phyloP scores from a whole-genome alignment of 177 flowering plant genomes.

The Vitis hybrid region DNA sequence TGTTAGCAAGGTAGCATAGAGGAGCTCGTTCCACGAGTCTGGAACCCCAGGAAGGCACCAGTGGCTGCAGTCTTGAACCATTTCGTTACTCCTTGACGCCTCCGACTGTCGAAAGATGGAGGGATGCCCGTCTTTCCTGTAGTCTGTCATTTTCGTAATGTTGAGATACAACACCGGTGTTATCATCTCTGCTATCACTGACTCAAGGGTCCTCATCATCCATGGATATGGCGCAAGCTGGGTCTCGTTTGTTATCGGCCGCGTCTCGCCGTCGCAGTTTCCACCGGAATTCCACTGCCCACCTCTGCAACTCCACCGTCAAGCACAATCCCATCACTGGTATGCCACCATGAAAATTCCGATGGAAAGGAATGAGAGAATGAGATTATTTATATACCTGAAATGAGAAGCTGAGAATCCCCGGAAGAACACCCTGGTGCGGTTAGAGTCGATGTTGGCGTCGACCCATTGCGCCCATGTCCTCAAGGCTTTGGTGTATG shows the following conservation, averaged over 20 bases:
- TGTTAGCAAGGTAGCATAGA: constrained; percentile 41
- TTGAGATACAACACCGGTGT: constrained; percentile 58
- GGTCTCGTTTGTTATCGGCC: constrained; percentile 41
- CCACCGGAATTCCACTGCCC: constrained; percentile 80
- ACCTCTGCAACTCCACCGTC: constrained; percentile 34
- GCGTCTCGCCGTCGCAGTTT: constrained; percentile 45
- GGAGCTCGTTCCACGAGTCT: constrained; percentile 67
- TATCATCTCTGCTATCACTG: constrained; percentile 47
- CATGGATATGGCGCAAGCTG: constrained; percentile 41
- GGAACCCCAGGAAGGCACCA: constrained; percentile 85
- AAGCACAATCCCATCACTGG: neutral
- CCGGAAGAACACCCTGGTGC: constrained; percentile 53
- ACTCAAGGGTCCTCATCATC: constrained; percentile 56
- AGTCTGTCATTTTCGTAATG: constrained; percentile 50
- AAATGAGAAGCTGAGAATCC: constrained; percentile 72
- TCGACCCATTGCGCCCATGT: constrained; percentile 83
- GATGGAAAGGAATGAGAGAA: too few species aligned
- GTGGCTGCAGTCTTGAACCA: constrained; percentile 68
- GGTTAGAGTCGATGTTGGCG: constrained; percentile 31
- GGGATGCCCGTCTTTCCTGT: constrained; percentile 58
- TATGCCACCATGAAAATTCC: too few species aligned
- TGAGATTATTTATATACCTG: constrained; percentile 27
- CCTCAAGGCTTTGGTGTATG: constrained; percentile 48
- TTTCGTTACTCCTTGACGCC: constrained; percentile 10
- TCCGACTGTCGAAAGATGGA: constrained; percentile 33